phyloP scores from a whole-genome alignment of 768 basidiomycete species.

The Boletus tylopilopsis region DNA sequence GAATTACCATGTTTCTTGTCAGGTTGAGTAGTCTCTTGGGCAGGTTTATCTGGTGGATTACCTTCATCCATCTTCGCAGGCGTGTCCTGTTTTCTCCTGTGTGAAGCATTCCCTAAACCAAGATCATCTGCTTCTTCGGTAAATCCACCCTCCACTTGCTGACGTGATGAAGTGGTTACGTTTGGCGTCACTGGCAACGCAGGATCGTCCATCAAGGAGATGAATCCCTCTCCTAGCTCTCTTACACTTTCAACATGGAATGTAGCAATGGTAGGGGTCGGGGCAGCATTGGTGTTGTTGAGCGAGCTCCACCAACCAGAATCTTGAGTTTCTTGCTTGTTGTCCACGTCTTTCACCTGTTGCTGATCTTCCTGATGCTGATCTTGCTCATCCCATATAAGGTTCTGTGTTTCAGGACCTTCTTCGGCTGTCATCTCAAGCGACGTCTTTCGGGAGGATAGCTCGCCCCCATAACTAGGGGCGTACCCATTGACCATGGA shows the following conservation, averaged over 20 bases:
- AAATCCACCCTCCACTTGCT: constrained; percentile 8
- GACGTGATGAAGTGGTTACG: constrained; percentile 7
- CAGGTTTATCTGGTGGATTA: constrained; percentile 17
- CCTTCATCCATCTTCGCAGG: constrained; percentile 29
- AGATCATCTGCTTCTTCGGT: constrained; percentile 80
- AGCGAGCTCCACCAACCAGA: constrained; percentile 63
- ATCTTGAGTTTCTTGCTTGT: constrained; percentile 36
- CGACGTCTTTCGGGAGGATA: constrained; percentile 26
- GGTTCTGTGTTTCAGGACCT: constrained; percentile 8
- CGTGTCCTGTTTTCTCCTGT: constrained; percentile 31
- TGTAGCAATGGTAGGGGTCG: constrained; percentile 67
- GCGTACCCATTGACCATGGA: constrained; percentile 38
- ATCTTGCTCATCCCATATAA: constrained; percentile 1
- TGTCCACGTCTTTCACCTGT: constrained; percentile 20
- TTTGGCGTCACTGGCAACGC: constrained; percentile 39
- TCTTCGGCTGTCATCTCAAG: constrained; percentile 31
- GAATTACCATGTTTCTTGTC: constrained; percentile 33
- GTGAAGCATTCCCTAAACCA: constrained; percentile 78
- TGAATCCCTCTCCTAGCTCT: constrained; percentile 56
- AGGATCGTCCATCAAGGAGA: constrained; percentile 76
- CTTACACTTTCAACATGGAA: constrained; percentile 53
- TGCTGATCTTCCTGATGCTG: constrained; percentile 6
- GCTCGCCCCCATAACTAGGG: constrained; percentile 31
- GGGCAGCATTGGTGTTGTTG: constrained; percentile 34
- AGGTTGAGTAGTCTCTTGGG: constrained; percentile 13